Percentiles rank a stretch among this genome's conserved stretches.
phyloP scores from a whole-genome alignment of 805 yeast species.

The Candida maesae region DNA sequence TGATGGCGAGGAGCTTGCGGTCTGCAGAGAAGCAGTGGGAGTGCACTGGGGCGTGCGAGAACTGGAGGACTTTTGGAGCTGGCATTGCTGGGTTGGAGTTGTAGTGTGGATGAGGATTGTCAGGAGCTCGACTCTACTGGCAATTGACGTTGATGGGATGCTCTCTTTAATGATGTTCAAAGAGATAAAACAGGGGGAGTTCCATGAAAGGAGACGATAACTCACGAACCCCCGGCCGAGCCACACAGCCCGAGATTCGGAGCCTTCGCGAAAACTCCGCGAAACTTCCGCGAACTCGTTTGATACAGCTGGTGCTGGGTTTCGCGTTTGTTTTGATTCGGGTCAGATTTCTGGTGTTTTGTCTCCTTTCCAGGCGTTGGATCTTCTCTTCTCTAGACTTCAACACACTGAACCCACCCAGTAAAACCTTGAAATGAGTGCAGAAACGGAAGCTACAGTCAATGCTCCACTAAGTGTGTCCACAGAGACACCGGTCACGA shows the following conservation, averaged over 20 bases:
- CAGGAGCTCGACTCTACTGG: constrained; percentile 29
- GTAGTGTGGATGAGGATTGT: not conserved
- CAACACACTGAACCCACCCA: not conserved
- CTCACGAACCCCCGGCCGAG: no score
- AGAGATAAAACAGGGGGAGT: no score
- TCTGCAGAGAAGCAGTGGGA: constrained; percentile 87
- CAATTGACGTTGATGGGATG: no score
- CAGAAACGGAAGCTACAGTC: constrained; percentile 1
- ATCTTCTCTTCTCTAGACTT: not conserved
- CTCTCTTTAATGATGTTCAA: no score
- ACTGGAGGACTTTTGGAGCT: constrained; percentile 42
- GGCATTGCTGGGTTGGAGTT: no score
- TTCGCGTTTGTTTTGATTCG: constrained; percentile 1
- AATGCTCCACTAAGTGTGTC: not conserved
- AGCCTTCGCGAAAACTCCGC: no score
- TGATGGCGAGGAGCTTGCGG: constrained; percentile 64
- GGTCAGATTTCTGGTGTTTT: not conserved
- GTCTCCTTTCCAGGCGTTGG: constrained; percentile 1
- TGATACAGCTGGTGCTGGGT: no score
- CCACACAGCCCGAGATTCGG: no score
- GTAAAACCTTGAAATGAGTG: not conserved
- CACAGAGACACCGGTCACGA: not conserved
- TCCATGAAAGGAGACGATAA: no score
- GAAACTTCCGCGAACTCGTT: no score
- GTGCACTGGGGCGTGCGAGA: constrained; percentile 82